Base-by-base conservation (phyloP, 768 basidiomycete genomes). In the Tubosaeta sp. region DNA sequence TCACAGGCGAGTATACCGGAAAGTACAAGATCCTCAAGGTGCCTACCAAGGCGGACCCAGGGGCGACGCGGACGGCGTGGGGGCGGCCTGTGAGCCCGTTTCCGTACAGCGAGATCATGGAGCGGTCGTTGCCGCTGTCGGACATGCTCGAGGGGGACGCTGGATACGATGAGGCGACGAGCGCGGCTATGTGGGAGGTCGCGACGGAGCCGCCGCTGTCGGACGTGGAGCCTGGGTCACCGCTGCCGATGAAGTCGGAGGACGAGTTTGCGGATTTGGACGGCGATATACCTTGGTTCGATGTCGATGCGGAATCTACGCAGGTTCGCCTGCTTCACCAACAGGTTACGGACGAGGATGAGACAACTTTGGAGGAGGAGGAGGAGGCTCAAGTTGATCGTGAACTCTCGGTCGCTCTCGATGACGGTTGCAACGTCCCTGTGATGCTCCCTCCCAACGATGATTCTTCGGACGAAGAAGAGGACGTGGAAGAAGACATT, bases 81-180 rank as follows among this genome's bases (percentile, higher is more conserved):
- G 86, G 87, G 2, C 73, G 82, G 11, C 86, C 87, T 1, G 75
- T 82, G 38, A 88, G 85, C 47, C 86, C 86, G 0, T 86, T 78
- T 63, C 86, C 83, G 27, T 71, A 62, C 44, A 59, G 58, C 44
- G 63, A 59, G 38, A 66, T 66, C 18, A 54, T 68, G 59, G 68
- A 68, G 39, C 62, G 59, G 14, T 69, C 66, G 12, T 36, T 69
- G 41, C 54, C 57, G 2, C 12, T 51, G 35, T 52, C 57, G 0
- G 56, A 53, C 4, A 22, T 49, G 9, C 40, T 36, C 19, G 65
- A 60, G 30, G 56, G 48, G 2, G 48, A 40, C 4, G 25, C 11
- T 13, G 41, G 48, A 24, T 32, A 18, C 1, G 48, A 44, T 12
- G 55, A 32, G 9, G 21, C 45, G 24, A 38, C 34, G 19, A 55